Base-by-base conservation (phyloP, 768 basidiomycete species). In the Panaeolus papilionaceus region DNA sequence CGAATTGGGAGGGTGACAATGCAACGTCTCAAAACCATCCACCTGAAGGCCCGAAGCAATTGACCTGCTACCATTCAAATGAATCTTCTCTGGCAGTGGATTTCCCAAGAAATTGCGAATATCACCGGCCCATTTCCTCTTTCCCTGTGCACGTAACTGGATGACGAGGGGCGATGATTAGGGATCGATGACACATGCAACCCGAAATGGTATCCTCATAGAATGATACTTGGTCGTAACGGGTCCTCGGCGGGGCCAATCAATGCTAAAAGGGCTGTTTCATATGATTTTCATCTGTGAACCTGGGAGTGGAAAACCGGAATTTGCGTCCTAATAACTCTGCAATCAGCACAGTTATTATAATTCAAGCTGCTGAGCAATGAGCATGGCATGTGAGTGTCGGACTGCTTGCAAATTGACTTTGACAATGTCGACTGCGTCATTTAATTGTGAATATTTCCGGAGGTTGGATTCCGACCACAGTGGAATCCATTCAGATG, bases 81-180 rank as follows among this genome's bases (percentile, higher is more conserved):
- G 12, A 0, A 37, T 33, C 14, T 58, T 33, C 54, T 23, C 28
- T 28, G 54, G 10, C 26, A 58, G 33, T 58, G 23, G 28, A 33
- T 58, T 58, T 58, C 14, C 54, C 54, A 26, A 58, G 54, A 58
- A 58, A 58, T 58, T 58, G 54, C 28, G 26, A 58, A 58, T 58
- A 37, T 7, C 26, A 37, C 54, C 26, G 54, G 54, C 28, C 10
- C 54, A 58, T 28, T 37, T 23, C 10, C 54, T 28, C 54, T 58
- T 3, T 58, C 33, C 54, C 33, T 58, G 12, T 58, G 33, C 16
- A 58, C 47, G 11, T 49, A 28, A 58, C 10, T 58, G 33, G 49
- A 23, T 51, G 49, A 58, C 54, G 54, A 58, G 28, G 54, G 33
- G 11, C 16, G 26, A 58, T 58, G 54, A 58, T 58, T 58, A 12